A percentile compares a stretch with the other conserved stretches of the same genome.
These are phyloP conservation scores for Psilocybe tampanensis DNA, from an alignment of 768 basidiomycete genomes.

Conservation along the genomic window DNA sequence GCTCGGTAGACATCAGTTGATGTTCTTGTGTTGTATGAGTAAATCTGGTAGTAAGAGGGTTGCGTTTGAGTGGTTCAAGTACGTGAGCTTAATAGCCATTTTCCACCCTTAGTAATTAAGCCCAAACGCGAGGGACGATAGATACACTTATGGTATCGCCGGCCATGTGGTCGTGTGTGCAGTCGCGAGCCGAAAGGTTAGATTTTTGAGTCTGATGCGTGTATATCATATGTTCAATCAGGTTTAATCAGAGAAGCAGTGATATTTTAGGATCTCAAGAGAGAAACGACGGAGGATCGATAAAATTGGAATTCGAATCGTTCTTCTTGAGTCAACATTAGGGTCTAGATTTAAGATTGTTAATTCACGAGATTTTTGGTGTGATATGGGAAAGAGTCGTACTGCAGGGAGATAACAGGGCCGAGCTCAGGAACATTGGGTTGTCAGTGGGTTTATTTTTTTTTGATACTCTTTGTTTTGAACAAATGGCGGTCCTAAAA, in stretches of 20 bases:
- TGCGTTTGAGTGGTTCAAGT: not conserved
- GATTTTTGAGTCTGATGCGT: not conserved
- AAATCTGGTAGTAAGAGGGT: not conserved
- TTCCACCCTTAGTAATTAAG: not conserved
- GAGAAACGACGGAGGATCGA: not conserved
- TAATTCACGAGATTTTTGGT: no score
- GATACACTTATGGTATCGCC: slow-evolving; percentile 2
- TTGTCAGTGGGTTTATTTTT: no score
- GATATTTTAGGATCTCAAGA: not conserved
- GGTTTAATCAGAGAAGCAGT: not conserved
- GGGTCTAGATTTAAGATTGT: no score
- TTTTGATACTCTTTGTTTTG: no score
- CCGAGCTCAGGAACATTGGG: no score
- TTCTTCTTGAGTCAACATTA: no score
- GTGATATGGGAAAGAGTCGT: no score
- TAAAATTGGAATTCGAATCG: no score
- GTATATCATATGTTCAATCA: not conserved
- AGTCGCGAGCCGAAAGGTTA: not conserved
- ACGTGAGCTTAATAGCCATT: not conserved
- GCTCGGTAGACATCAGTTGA: slow-evolving; percentile 15
- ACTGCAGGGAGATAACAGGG: no score
- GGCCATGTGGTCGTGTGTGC: slow-evolving; percentile 1
- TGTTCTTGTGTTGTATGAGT: not conserved
- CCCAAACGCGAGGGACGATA: slow-evolving; percentile 4
- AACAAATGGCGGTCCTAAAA: no score